These are phyloP conservation scores for Candida tetrigidarum DNA, from an alignment of 1,139 yeast genomes.

Conservation along the genomic window DNA sequence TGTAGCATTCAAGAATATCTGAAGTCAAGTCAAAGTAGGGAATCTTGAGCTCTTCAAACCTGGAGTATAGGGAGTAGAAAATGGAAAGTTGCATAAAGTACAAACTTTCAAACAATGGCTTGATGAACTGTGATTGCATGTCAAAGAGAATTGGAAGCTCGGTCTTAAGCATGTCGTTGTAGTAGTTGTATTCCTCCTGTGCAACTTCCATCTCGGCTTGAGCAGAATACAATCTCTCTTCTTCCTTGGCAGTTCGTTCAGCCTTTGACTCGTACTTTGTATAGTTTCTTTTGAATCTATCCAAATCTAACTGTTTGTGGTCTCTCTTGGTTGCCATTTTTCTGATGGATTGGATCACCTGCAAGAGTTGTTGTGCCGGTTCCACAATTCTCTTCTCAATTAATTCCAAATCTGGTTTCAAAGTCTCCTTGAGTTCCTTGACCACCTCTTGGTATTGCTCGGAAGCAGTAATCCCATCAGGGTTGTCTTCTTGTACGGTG, in stretches of 20 bases:
- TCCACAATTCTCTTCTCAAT: constrained; percentile 87
- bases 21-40: constrained; percentile 89
- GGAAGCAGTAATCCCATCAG: constrained; percentile 94
- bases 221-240: constrained; percentile 84
- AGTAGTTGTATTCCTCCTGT: constrained; percentile 94
- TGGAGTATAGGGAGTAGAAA: constrained; percentile 85
- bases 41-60: constrained; percentile 95
- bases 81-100: constrained; percentile 98
- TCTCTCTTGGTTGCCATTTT: constrained; percentile 96
- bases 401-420: constrained; percentile 92
- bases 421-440: constrained; percentile 77
- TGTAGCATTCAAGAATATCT: constrained; percentile 83
- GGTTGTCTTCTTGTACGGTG: constrained; percentile 87
- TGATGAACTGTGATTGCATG: constrained; percentile 89
- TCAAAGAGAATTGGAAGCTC: constrained; percentile 88
- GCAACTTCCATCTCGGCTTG: constrained; percentile 92
- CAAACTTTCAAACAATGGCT: constrained; percentile 90
- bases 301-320: constrained; percentile 94
- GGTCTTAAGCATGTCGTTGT: constrained; percentile 88
- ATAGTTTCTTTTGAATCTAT: constrained; percentile 73
- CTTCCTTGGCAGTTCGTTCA: constrained; percentile 85
- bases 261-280: constrained; percentile 80
- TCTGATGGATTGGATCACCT: constrained; percentile 78
- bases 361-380: constrained; percentile 91
- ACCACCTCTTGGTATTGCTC: constrained; percentile 91